Evolutionary conservation across 768 basidiomycete species (phyloP), one percentile per base, ranked within the genome.

Genomic region (Tulasnella sp.): DNA sequence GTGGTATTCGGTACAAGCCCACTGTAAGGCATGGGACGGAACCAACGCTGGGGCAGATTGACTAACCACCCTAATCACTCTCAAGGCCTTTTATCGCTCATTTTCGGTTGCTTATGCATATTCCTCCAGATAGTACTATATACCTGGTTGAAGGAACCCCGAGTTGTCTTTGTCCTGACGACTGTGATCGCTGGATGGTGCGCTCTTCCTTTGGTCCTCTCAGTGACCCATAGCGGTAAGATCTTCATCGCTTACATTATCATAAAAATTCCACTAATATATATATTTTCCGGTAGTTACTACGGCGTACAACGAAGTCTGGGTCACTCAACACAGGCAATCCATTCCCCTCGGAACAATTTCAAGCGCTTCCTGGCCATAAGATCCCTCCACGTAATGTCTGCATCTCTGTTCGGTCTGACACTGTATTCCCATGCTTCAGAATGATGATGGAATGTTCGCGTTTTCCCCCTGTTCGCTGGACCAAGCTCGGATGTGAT

Each of bases 271-370:
- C 6, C 16, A 20, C 64, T 28, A 37, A 69, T 20, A 37, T 14
- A 37, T n/a, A 31, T n/a, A 2, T 2, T 6, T 69, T 16, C 4
- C 9, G 24, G 64, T 34, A 69, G 64, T 69, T 28, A 31, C 11
- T 8, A 34, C 31, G 34, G 64, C 64, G 34, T 69, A 69, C 64
- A 69, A 34, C 34, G 64, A 69, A 69, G 64, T 69, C 34, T 69
- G 64, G 64, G 64, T 69, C 64, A 69, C 18, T 69, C 64, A 69
- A 69, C 64, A 31, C 64, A 69, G 18, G 34, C 64, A 28, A 69
- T 69, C 64, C 64, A 69, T 69, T 69, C 64, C 64, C 64, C 64
- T 69, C 64, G 64, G 20, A 37, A 69, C 28, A 69, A 14, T 69
- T 69, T 69, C 16, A 69, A 28, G 64, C 64, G 64, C 31, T 34